These are phyloP conservation scores for Neonectria ditissima DNA, from an alignment of 2,329 filamentous ascomycete genomes.

Conservation along the genomic window DNA sequence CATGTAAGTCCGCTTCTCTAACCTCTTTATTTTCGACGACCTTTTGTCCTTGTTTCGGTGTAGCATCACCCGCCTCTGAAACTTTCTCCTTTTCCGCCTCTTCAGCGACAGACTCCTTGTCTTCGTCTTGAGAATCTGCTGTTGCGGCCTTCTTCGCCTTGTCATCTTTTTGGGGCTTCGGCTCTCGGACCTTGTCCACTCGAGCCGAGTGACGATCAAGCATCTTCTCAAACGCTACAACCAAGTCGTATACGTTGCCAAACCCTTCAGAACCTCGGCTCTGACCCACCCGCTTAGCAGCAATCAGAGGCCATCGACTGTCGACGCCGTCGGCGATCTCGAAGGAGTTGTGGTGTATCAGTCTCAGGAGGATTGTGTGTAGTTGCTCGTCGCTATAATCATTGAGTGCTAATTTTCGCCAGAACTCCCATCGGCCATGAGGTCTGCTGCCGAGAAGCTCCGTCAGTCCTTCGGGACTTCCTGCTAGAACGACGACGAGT, in stretches of 20 bases:
- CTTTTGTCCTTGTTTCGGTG: too few relatives aligned
- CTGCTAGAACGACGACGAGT: not conserved
- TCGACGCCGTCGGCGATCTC: not conserved
- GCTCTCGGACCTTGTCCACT: not conserved
- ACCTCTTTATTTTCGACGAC: not conserved
- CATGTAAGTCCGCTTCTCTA: not conserved
- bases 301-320: not conserved
- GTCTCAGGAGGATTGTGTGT: not conserved
- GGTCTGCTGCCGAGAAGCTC: not conserved
- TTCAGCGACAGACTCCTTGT: not conserved
- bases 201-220: not conserved
- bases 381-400: conserved; percentile 1
- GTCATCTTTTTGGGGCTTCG: too few relatives aligned
- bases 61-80: not conserved
- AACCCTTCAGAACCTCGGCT: not conserved
- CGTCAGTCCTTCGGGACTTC: not conserved
- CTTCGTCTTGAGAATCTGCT: not conserved
- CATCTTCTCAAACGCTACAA: not conserved
- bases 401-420: not conserved
- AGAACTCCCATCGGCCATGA: not conserved
- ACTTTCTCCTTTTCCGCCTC: not conserved
- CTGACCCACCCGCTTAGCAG: not conserved
- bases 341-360: not conserved
- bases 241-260: not conserved
- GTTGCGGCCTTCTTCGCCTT: not conserved